phyloP scores from a whole-genome alignment of 192 early-diverging fungal genomes.

The Podochytrium sp. region DNA sequence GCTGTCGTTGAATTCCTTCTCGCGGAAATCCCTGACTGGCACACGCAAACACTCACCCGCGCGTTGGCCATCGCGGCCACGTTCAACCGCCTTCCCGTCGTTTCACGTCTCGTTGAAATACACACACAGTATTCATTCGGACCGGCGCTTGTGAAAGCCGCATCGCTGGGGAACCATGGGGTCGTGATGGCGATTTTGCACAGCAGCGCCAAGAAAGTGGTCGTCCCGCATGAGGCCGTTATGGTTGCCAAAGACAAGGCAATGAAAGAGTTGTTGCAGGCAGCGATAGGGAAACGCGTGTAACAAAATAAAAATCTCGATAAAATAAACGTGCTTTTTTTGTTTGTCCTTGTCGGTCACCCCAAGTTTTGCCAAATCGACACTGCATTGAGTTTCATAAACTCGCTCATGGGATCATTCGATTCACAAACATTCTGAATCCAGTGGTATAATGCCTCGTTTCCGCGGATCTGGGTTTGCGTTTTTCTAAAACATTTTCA shows the following conservation, averaged over 20 bases:
- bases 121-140: neutral
- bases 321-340: no score
- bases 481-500: neutral
- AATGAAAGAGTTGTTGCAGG: slow-evolving; percentile 17
- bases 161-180: neutral
- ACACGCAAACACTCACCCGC: neutral
- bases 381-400: slow-evolving; percentile 21
- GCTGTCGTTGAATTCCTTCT: neutral
- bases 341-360: no score
- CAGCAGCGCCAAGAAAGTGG: neutral
- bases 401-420: neutral
- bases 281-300: neutral
- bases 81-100: neutral
- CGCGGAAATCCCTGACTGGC: neutral
- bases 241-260: slow-evolving; percentile 1
- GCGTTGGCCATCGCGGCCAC: slow-evolving; percentile 4
- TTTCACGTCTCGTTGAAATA: neutral
- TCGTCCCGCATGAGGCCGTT: slow-evolving; percentile 20
- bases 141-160: slow-evolving; percentile 8
- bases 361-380: slow-evolving; percentile 14
- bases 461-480: neutral
- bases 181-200: neutral
- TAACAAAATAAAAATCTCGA: no score
- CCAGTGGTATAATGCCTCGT: neutral
- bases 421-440: neutral